Evolutionary conservation across 2,329 filamentous ascomycete genomes (phyloP), one percentile per base, ranked within the genome.

Genomic region (Xylaria sp.): DNA sequence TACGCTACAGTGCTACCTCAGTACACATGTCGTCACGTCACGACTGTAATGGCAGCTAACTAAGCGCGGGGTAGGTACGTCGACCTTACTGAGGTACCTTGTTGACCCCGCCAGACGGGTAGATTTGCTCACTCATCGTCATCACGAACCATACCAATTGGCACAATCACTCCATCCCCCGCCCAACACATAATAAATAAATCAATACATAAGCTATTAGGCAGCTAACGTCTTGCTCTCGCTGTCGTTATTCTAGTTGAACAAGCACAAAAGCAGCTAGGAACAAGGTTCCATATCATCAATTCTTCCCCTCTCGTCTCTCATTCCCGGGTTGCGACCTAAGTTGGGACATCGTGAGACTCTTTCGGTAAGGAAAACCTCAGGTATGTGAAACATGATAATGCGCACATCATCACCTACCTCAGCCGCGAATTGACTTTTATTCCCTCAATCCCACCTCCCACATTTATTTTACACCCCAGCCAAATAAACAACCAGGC

Each of bases 391-490:
- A 41, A 54, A 65, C 37, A 25, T 13, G 39, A 44, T 13, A 12
- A 18, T 3, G 25, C 37, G 39, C 50, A 60, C 54, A 18, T 15
- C 20, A 44, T 12, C 54, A 44, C 55, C 48, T 37, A 59, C 61
- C 13, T 34, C 20, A 34, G 50, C 20, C 57, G 44, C 12, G 13
- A 46, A 13, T 10, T 28, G 15, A 23, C 20, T 66, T 61, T 69
- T 69, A 62, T 63, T 69, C 52, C 66, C 66, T 69, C 57, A 66
- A 58, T 50, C 66, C 28, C 54, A 58, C 56, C 15, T 58, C 46
- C 34, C 8, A 37, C 34, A 1, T 9, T 8, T 10, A 37, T 48
- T 57, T 12, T 37, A 34, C 20, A 5, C 39, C 12, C 55, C 54
- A 50, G 55, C 18, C 60, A 64, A 44, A n/a, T 18, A 10, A n/a